Conservation (phyloP, 192 early-diverging fungal species). For the Podila clonocystis region DNA sequence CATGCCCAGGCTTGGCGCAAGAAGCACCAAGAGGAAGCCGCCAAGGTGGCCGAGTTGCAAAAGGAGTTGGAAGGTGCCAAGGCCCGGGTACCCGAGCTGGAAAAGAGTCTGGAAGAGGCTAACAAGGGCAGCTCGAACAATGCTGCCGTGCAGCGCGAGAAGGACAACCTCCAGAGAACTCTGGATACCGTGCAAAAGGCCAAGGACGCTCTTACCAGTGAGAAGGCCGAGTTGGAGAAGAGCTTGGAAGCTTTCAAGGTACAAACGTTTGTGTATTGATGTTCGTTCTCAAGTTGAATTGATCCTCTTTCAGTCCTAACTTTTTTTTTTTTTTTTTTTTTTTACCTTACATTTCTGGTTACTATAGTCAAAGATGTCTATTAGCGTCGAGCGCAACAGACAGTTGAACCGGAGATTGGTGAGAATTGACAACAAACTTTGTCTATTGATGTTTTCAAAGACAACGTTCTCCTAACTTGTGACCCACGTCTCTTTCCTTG, state of each 20-base stretch:
- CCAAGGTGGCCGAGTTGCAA: slow-evolving; percentile 23
- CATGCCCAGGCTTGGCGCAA: slow-evolving; percentile 36
- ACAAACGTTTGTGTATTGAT: background rate
- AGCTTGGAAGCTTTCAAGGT: slow-evolving; percentile 32
- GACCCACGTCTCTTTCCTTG: slow-evolving; percentile 15
- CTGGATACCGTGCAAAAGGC: slow-evolving; percentile 4
- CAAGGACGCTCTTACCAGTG: slow-evolving; percentile 23
- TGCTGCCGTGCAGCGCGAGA: background rate
- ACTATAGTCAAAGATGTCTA: background rate
- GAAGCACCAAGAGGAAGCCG: slow-evolving; percentile 21
- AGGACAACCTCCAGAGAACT: slow-evolving; percentile 12
- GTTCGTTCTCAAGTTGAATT: background rate
- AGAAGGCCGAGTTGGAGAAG: slow-evolving; percentile 22
- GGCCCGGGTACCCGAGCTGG: slow-evolving; percentile 44
- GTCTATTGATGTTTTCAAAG: background rate
- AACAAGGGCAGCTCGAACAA: slow-evolving; percentile 31
- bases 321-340: background rate
- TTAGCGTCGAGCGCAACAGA: slow-evolving; percentile 15
- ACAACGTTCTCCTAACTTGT: background rate
- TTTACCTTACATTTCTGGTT: background rate
- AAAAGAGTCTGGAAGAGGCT: slow-evolving; percentile 50
- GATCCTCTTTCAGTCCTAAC: background rate
- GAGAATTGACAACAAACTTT: background rate
- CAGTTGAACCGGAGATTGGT: slow-evolving; percentile 6
- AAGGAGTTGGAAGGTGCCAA: slow-evolving; percentile 27